These are phyloP conservation scores for Aspergillus sp. DNA, from an alignment of 2,329 filamentous ascomycete species.

Conservation along the genomic window DNA sequence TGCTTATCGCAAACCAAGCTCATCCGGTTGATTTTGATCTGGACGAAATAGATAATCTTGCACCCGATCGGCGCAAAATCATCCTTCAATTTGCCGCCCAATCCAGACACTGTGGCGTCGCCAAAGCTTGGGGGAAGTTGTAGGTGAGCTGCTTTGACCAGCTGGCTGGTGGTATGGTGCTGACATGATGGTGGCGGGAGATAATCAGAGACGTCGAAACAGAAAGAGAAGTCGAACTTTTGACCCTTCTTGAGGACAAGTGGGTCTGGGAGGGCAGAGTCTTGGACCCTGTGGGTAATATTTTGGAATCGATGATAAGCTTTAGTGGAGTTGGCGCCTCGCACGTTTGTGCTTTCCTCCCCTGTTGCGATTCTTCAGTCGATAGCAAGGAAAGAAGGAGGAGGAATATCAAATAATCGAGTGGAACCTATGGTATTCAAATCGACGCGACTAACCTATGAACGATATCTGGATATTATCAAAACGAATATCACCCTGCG, in stretches of 20 bases:
- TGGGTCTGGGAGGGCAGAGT: constrained; percentile 1
- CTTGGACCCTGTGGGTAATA: constrained; percentile 1
- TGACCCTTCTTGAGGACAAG: constrained; percentile 2
- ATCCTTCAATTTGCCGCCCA: constrained; percentile 17
- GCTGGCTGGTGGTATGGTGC: neutral
- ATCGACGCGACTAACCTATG: neutral
- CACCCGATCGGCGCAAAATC: constrained; percentile 16
- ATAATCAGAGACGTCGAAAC: constrained; percentile 11
- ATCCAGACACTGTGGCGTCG: constrained; percentile 13
- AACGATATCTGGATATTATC: constrained; percentile 9
- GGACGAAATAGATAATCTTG: constrained; percentile 14
- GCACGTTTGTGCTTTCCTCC: constrained; percentile 8
- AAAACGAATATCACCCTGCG: constrained; percentile 3
- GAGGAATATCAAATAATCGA: neutral
- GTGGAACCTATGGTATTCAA: no score
- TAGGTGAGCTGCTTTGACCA: constrained; percentile 13
- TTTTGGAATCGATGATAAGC: constrained; percentile 8
- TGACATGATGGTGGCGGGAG: constrained; percentile 7
- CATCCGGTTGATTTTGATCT: constrained; percentile 7
- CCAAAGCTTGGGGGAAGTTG: constrained; percentile 18
- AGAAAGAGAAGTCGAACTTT: constrained; percentile 7
- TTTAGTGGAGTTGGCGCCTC: constrained; percentile 1
- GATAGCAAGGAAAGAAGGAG: neutral
- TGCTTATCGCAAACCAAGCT: neutral
- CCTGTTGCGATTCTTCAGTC: constrained; percentile 3